These are phyloP conservation scores for Candida parachauliodes DNA, from an alignment of 805 yeast species.

Conservation along the genomic window DNA sequence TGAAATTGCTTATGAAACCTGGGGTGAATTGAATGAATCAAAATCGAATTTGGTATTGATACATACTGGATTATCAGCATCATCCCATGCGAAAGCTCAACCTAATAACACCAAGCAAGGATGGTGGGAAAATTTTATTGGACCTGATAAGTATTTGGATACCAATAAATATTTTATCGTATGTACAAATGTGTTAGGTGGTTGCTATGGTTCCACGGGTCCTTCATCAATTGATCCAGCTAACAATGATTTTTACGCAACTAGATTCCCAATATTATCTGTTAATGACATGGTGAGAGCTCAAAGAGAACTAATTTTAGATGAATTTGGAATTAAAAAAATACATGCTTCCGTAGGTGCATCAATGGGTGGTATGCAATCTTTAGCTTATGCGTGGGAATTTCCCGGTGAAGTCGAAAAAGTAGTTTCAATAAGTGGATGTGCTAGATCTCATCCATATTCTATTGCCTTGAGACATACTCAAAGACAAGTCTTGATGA, in stretches of 20 bases:
- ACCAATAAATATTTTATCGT: slow-evolving; percentile 78
- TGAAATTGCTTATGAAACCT: slow-evolving; percentile 86
- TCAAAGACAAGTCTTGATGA: slow-evolving; percentile 89
- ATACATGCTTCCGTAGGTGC: slow-evolving; percentile 83
- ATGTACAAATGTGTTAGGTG: slow-evolving; percentile 90
- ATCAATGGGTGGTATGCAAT: slow-evolving; percentile 99
- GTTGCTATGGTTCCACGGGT: slow-evolving; percentile 94
- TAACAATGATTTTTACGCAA: slow-evolving; percentile 65
- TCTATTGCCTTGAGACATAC: slow-evolving; percentile 92
- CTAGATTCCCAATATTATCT: slow-evolving; percentile 82
- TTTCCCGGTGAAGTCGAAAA: slow-evolving; percentile 74
- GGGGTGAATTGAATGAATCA: slow-evolving; percentile 71
- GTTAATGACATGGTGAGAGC: slow-evolving; percentile 90
- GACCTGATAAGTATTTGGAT: slow-evolving; percentile 76
- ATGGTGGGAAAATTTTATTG: slow-evolving; percentile 96
- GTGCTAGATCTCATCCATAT: slow-evolving; percentile 92
- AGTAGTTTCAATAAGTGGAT: slow-evolving; percentile 80
- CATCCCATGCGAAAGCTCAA: slow-evolving; percentile 89
- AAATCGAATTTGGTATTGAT: slow-evolving; percentile 72
- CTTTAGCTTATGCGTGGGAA: slow-evolving; percentile 80
- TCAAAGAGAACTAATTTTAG: slow-evolving; percentile 64
- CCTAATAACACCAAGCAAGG: slow-evolving; percentile 66
- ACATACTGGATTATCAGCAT: slow-evolving; percentile 90
- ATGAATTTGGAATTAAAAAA: slow-evolving; percentile 59
- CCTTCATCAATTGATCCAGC: slow-evolving; percentile 80